A percentile compares a stretch with the other conserved stretches of the same genome.
Evolutionary conservation across 768 basidiomycete species (phyloP).

Genomic region (Naganishia vishniacii): DNA sequence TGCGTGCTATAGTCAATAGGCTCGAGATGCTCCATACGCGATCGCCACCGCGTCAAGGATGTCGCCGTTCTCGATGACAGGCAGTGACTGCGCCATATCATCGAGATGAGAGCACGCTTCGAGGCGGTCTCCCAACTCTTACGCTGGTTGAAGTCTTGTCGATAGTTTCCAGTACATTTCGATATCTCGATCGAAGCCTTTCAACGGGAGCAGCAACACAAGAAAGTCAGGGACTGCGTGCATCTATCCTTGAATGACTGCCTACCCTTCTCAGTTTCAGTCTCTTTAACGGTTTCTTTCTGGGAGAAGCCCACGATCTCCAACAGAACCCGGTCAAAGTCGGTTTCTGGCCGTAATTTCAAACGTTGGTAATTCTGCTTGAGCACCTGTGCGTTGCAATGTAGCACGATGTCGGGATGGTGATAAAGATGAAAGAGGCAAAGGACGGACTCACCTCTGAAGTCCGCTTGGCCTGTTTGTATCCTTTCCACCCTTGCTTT

Average conservation of each 20-base stretch:
- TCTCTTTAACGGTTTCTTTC: conserved; percentile 20
- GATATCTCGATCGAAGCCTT: conserved; percentile 14
- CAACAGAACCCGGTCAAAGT: conserved; percentile 29
- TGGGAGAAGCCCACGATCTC: conserved; percentile 28
- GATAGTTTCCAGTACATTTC: conserved; percentile 16
- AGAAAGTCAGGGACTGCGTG: background rate
- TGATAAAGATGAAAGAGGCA: too few relatives aligned
- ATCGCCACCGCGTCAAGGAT: too few relatives aligned
- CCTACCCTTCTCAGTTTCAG: conserved; percentile 13
- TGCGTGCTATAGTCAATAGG: too few relatives aligned
- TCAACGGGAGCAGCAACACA: background rate
- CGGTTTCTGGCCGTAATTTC: conserved; percentile 29
- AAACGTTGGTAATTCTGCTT: conserved; percentile 26
- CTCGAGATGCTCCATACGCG: too few relatives aligned
- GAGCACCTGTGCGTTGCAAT: background rate
- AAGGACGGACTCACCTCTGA: conserved; percentile 26
- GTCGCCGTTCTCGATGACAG: too few relatives aligned
- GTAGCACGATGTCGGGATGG: too few relatives aligned
- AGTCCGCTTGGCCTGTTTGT: conserved; percentile 30
- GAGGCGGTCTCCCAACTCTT: background rate
- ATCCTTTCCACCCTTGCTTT: conserved; percentile 33
- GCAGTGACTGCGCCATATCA: too few relatives aligned
- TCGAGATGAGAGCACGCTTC: background rate
- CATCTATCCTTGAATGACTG: background rate
- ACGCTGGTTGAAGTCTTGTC: background rate